These are phyloP conservation scores for Dioszegia hungarica DNA, from an alignment of 768 basidiomycete genomes.

Conservation along the genomic window DNA sequence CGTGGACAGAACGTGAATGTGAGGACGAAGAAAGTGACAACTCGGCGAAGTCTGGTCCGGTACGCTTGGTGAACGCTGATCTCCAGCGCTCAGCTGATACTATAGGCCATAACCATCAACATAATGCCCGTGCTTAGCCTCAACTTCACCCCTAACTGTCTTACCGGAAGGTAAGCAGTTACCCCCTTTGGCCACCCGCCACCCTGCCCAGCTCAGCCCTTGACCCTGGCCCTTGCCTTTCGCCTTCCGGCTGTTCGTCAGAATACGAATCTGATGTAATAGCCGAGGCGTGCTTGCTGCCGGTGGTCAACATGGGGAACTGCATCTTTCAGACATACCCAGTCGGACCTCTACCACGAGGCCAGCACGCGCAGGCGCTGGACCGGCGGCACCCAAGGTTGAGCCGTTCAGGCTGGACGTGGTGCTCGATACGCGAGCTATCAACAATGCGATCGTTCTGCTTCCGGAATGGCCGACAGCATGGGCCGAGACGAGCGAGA, in stretches of 20 bases:
- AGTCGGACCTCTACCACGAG: too few relatives aligned
- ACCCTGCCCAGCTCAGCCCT: neutral
- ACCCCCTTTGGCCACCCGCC: neutral
- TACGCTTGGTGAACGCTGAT: neutral
- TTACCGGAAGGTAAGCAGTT: slow-evolving; percentile 40
- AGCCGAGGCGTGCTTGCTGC: slow-evolving; percentile 38
- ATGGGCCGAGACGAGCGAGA: slow-evolving; percentile 20
- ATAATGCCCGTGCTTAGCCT: slow-evolving; percentile 28
- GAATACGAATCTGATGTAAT: neutral
- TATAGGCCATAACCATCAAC: slow-evolving; percentile 16
- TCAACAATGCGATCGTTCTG: slow-evolving; percentile 46
- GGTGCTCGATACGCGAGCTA: slow-evolving; percentile 33
- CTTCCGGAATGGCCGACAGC: slow-evolving; percentile 32
- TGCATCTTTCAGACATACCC: slow-evolving; percentile 40
- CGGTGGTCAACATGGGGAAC: slow-evolving; percentile 47
- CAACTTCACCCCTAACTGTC: slow-evolving; percentile 46
- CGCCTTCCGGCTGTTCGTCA: neutral
- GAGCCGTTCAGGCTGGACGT: slow-evolving; percentile 27
- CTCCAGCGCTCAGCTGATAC: neutral
- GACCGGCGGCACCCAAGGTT: too few relatives aligned
- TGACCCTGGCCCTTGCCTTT: too few relatives aligned
- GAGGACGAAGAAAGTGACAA: slow-evolving; percentile 6
- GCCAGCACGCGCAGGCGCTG: too few relatives aligned
- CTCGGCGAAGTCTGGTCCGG: neutral
- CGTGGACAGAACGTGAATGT: slow-evolving; percentile 9